Base-by-base conservation (phyloP, 306 rosid genomes). In the Fragaria iinumae region DNA sequence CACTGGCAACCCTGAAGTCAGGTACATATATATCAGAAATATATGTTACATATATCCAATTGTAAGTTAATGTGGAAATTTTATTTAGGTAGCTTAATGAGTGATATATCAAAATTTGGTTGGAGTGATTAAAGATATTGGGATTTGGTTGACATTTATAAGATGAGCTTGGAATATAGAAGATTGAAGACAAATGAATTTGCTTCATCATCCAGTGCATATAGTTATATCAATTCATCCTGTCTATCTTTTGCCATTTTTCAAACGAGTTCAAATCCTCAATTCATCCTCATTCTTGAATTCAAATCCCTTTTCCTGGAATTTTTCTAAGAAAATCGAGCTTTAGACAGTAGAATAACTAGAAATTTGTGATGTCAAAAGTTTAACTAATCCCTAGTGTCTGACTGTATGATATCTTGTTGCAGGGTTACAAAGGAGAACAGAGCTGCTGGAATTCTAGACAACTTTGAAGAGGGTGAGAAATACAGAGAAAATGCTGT, bases 391-490 rank as follows among this genome's bases (percentile, higher is more conserved):
- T n/a, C 16, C 1, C 23, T 2, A 17, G 17, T 50, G 69, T 52
- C 18, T 77, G 67, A 75, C 20, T 49, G 7, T 49, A 10, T 44
- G 12, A 44, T 39, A 4, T 79, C 55, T n/a, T 67, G 3, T 79
- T 56, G 72, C 80, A 91, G 98, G 96, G 96, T 92, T 74, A 83
- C 74, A 67, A 95, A 92, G 62, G 85, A 92, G 84, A 87, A 90
- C 49, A 90, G 97, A 88, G 70, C 88, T 48, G 97, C 97, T 81
- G 99, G 99, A 81, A 60, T 95, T 82, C 93, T 92, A 71, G 99
- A 92, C 11, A 95, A 95, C 86, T 83, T 77, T 32, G 83, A 74
- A 53, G 90, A 87, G 78, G 90, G 90, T 44, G 76, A 82, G 86
- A 87, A 60, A 43, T 82, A 87, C 4, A 43, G 59, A 52, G 77